phyloP scores from a whole-genome alignment of 192 early-diverging fungal genomes.

The Coemansia sp. region DNA sequence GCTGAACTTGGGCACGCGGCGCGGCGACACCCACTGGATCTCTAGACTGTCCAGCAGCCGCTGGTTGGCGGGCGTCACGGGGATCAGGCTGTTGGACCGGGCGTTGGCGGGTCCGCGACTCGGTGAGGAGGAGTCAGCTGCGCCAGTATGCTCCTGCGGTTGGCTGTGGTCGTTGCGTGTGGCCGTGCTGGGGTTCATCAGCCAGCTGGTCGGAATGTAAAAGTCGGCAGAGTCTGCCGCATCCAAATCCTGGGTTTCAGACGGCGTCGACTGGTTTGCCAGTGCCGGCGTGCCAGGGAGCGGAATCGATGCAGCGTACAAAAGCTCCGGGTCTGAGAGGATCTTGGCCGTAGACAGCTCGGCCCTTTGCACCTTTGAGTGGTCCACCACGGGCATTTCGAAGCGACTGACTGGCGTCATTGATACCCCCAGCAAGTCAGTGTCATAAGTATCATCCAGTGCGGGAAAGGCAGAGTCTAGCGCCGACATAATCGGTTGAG shows the following conservation, averaged over 20 bases:
- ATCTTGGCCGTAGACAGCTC: conserved; percentile 46
- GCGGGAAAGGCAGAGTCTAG: neutral
- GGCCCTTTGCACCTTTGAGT: neutral
- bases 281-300: conserved; percentile 41
- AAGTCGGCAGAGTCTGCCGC: conserved; percentile 26
- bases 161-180: conserved; percentile 9
- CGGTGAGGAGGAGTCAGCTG: conserved; percentile 9
- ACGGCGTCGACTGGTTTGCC: conserved; percentile 24
- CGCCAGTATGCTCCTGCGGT: neutral
- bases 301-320: conserved; percentile 50
- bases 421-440: neutral
- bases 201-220: conserved; percentile 51
- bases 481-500: neutral
- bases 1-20: conserved; percentile 53
- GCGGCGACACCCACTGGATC: conserved; percentile 53
- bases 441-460: neutral
- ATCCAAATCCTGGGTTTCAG: neutral
- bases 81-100: conserved; percentile 21
- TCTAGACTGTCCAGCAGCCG: conserved; percentile 50
- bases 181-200: conserved; percentile 41
- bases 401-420: conserved; percentile 3
- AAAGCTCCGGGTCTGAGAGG: conserved; percentile 40
- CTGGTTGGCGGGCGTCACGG: conserved; percentile 53
- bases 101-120: neutral
- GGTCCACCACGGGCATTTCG: neutral